Percentiles rank a stretch among this genome's conserved stretches.
These are phyloP conservation scores for Oryza coarctata DNA, from an alignment of 176 grass and related monocot genomes.

Conservation along the genomic window DNA sequence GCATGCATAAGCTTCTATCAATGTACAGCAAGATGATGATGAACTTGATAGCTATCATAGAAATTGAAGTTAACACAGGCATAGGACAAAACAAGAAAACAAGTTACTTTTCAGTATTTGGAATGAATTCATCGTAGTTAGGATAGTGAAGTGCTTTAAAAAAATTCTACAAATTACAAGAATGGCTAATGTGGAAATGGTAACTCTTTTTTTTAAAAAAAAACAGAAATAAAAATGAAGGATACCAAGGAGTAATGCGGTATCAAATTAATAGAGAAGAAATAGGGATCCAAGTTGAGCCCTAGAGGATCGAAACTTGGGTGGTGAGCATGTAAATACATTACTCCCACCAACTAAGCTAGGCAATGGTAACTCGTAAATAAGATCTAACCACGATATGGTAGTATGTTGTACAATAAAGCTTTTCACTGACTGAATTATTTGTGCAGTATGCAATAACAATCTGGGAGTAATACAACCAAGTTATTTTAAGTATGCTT, in stretches of 20 bases:
- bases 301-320: background rate
- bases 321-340: background rate
- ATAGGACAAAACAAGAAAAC: background rate
- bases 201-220: background rate
- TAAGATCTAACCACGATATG: background rate
- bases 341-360: too few relatives aligned
- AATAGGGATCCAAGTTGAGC: background rate
- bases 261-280: too few relatives aligned
- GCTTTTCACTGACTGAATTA: background rate
- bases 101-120: background rate
- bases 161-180: background rate
- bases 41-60: background rate
- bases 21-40: background rate
- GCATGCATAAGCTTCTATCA: conserved; percentile 13
- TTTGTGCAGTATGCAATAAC: background rate
- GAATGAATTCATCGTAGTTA: background rate
- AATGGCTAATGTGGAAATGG: background rate
- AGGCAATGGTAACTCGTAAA: background rate
- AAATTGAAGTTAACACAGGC: background rate
- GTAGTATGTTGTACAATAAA: background rate
- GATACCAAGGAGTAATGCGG: background rate
- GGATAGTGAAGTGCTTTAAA: background rate
- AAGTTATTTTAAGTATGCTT: background rate
- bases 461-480: background rate
- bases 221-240: background rate